phyloP scores from a whole-genome alignment of 306 rosid genomes.

The Inga leiocalycina region DNA sequence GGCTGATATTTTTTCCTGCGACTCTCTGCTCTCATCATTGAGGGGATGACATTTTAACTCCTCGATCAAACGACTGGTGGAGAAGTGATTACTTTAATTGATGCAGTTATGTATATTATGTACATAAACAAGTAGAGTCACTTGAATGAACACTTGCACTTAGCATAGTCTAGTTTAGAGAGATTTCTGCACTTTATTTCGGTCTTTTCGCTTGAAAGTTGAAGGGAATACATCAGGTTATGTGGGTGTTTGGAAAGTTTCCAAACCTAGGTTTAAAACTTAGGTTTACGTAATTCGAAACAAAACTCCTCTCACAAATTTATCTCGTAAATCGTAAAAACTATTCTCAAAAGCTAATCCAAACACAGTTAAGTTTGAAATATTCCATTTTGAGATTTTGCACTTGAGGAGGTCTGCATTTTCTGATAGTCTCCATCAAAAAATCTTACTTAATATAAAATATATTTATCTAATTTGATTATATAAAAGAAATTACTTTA shows the following conservation, averaged over 20 bases:
- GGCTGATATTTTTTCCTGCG: neutral
- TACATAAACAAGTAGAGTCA: slow-evolving; percentile 19
- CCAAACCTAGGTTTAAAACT: no score
- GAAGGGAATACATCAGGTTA: neutral
- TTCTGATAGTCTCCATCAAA: neutral
- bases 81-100: slow-evolving; percentile 11
- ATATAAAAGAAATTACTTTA: no score
- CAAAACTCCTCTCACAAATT: no score
- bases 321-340: no score
- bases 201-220: neutral
- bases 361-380: neutral
- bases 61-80: neutral
- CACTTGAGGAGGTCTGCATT: neutral
- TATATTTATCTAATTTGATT: no score
- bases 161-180: neutral
- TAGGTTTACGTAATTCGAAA: no score
- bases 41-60: slow-evolving; percentile 22
- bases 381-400: neutral
- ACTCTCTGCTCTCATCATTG: slow-evolving; percentile 1
- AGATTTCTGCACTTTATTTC: neutral
- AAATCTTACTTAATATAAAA: neutral
- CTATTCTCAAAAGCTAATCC: no score
- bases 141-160: neutral
- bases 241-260: no score
- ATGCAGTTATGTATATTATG: neutral